Base-by-base conservation (phyloP, 2,329 filamentous ascomycete genomes). In the Epichloe gansuensis region DNA sequence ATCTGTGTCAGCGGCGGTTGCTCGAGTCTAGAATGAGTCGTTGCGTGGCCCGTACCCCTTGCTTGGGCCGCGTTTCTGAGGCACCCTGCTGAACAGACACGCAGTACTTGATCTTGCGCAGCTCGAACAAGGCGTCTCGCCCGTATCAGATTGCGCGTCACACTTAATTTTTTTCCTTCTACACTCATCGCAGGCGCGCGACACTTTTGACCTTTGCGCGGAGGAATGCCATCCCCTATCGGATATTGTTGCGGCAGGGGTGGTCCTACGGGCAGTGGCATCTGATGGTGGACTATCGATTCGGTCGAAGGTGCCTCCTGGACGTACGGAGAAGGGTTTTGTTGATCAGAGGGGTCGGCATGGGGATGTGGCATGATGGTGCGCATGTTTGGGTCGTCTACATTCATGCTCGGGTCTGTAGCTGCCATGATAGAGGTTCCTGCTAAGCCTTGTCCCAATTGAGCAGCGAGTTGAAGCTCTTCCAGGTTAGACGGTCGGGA, bases 111-210 rank as follows among this genome's bases (percentile, higher is more conserved):
- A 83, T 51, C 88, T 81, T 52, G 83, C 82, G 66, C 90, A 95
- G 62, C 88, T 91, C 3, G 86, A 86, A 62, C 90, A 95, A 5
- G 85, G 83, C 54, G 83, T 80, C 17, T 86, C 80, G 15, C 82
- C 83, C 5, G 78, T 77, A 64, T 94, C 88, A 8, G 84, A 83
- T 55, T 81, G 79, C 4, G 88, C 86, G 69, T 95, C 89, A 62
- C 90, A 95, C 63, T 89, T 88, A 55, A 94, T 88, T 73, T 91
- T 94, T 69, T 94, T 94, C 52, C 89, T 80, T 44, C 90, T 78
- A 64, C 89, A 95, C 64, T 94, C 88, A 63, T 95, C 89, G 62
- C 89, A 95, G 2, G 89, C 90, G 39, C 89, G 79, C 11, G 89
- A 94, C 5, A 93, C 88, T 67, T 95, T 95, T 5, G 85, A 87